Evolutionary conservation across 805 yeast species (phyloP), one percentile per base, ranked within the genome.

Genomic region (Nakazawaea wickerhamii): DNA sequence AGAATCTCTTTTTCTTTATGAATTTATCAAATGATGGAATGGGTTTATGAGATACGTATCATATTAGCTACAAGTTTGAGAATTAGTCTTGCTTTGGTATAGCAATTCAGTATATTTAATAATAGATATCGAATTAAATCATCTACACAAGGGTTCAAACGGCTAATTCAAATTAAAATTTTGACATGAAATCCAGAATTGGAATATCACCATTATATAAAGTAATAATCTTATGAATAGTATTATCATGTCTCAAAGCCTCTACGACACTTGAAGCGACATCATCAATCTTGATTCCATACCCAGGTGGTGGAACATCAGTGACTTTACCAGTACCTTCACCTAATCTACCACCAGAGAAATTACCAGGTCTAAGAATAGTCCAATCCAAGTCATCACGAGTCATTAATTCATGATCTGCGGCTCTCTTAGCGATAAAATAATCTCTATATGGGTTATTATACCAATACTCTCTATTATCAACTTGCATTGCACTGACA

Each of bases 341-440:
- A 1, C 79, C 81, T 3, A 73, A 65, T 0, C 64, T 67, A 7
- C 49, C 55, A 1, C 58, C 71, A 19, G 57, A 50, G 49, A 78
- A 63, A 11, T 39, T 8, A 2, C 79, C 77, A 1, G 85, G 85
- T 48, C 70, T 75, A 36, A 79, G 55, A 38, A 79, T 76, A 1
- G 84, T 79, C 62, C 64, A 79, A 49, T 77, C 73, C 49, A 73
- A 61, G n/a, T n/a, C 15, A 2, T 59, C 55, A 9, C 67, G 55
- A 21, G 59, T 55, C 43, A 69, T 68, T 40, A 70, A 49, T 35
- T 61, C 64, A 34, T 65, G 55, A 53, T 80, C 86, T 4, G 85
- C 83, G 41, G 76, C 75, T 51, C 72, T 73, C 58, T 80, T 80
- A 11, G 83, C 79, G 44, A 76, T 75, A 50, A 69, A 79, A 59